These are phyloP conservation scores for Acacia acuminata DNA, from an alignment of 306 rosid species.

Conservation along the genomic window DNA sequence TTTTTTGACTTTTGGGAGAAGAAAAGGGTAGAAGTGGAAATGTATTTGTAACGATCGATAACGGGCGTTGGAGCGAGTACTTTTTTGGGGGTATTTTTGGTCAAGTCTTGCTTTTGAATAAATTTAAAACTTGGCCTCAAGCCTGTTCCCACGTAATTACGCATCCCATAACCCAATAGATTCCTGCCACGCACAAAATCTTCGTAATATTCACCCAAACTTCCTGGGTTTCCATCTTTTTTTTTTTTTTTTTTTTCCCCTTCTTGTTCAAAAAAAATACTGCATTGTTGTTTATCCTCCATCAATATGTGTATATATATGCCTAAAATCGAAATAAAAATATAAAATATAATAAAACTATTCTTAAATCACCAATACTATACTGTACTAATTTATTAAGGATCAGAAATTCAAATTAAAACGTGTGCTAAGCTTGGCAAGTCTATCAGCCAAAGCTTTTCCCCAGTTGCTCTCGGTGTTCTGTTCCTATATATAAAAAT, in stretches of 20 bases:
- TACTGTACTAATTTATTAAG: neutral
- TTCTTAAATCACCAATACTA: neutral
- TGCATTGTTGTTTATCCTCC: no score
- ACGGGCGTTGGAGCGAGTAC: slow-evolving; percentile 33
- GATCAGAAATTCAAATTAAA: neutral
- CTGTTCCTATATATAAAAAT: neutral
- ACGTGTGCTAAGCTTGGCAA: neutral
- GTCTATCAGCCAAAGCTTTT: neutral
- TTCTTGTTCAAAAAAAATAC: no score
- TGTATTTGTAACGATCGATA: neutral
- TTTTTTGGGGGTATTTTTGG: no score
- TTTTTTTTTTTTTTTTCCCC: no score
- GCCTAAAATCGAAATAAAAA: no score
- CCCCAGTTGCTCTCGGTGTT: neutral
- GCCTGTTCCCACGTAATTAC: neutral
- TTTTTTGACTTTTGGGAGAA: no score
- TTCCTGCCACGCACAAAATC: slow-evolving; percentile 5
- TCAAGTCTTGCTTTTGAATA: no score
- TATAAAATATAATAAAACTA: no score
- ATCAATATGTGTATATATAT: no score
- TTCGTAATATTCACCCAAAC: no score
- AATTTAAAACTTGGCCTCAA: neutral
- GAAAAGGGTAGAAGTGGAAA: no score
- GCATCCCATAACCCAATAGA: neutral
- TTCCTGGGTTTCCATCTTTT: no score